Evolutionary conservation across 805 yeast species (phyloP).

Genomic region (Candida glaebosa): DNA sequence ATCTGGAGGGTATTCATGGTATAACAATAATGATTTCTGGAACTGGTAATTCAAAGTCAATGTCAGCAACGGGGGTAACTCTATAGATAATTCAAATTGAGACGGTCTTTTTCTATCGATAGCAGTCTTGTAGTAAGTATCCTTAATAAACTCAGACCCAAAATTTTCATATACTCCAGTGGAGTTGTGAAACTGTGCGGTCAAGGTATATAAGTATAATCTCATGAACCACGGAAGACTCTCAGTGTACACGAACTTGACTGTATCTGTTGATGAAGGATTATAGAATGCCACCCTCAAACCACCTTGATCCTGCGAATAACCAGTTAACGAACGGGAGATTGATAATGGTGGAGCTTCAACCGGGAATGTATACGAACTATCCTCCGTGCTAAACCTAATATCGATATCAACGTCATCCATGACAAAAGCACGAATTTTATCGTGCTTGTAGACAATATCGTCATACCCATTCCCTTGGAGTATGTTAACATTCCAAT

Average conservation of each 20-base stretch:
- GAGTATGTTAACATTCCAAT: slow-evolving; percentile 44
- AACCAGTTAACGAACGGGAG: slow-evolving; percentile 86
- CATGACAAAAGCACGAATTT: slow-evolving; percentile 7
- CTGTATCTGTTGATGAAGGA: slow-evolving; percentile 45
- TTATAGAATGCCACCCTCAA: slow-evolving; percentile 76
- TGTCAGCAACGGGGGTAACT: slow-evolving; percentile 61
- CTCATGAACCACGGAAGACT: slow-evolving; percentile 92
- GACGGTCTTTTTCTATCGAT: slow-evolving; percentile 78
- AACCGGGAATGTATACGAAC: slow-evolving; percentile 38
- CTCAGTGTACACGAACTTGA: slow-evolving; percentile 65
- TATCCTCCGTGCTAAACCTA: slow-evolving; percentile 41
- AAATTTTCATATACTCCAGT: slow-evolving; percentile 16
- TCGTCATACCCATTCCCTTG: slow-evolving; percentile 7
- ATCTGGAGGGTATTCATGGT: slow-evolving; percentile 98
- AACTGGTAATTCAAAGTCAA: slow-evolving; percentile 69
- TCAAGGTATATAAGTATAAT: slow-evolving; percentile 69
- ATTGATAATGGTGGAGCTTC: slow-evolving; percentile 61
- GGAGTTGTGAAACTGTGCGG: slow-evolving; percentile 27
- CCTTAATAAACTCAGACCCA: slow-evolving; percentile 33
- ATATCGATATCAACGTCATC: slow-evolving; percentile 31
- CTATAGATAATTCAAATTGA: slow-evolving; percentile 67
- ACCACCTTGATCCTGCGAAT: slow-evolving; percentile 89
- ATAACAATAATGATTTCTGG: slow-evolving; percentile 79
- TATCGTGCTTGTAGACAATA: slow-evolving; percentile 11
- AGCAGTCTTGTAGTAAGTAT: slow-evolving; percentile 70